Evolutionary conservation across 1,139 yeast genomes (phyloP).

Genomic region (Scheffersomyces stambukii): DNA sequence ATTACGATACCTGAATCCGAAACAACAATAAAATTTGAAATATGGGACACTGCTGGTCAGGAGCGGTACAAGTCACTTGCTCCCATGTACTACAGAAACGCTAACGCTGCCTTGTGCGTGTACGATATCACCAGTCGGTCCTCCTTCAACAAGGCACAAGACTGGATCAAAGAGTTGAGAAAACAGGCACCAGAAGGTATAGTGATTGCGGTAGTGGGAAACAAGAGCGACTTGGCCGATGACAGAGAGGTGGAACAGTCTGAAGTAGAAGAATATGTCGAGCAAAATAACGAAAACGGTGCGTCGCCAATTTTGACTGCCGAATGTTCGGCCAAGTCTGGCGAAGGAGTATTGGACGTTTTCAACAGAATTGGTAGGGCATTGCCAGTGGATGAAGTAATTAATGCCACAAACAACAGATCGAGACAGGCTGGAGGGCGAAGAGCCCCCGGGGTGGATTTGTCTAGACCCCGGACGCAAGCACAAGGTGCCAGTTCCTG

Average conservation of each 20-base stretch:
- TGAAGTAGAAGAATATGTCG: constrained; percentile 34
- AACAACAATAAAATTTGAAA: constrained; percentile 41
- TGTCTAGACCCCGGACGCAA: constrained; percentile 28
- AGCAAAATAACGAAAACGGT: constrained; percentile 23
- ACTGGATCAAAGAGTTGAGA: constrained; percentile 94
- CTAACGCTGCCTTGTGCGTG: constrained; percentile 36
- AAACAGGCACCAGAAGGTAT: constrained; percentile 85
- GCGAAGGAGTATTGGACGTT: constrained; percentile 44
- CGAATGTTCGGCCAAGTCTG: constrained; percentile 46
- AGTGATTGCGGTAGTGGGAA: constrained; percentile 84
- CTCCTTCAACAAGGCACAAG: constrained; percentile 83
- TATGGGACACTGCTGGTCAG: constrained; percentile 53
- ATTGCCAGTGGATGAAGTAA: constrained; percentile 41
- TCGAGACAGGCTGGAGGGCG: constrained; percentile 20
- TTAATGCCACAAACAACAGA: constrained; percentile 22
- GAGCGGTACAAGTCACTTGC: constrained; percentile 45
- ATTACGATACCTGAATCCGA: constrained; percentile 39
- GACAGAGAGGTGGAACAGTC: constrained; percentile 44
- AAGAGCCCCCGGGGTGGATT: constrained; percentile 38
- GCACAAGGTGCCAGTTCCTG: constrained; percentile 22
- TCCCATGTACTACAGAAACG: constrained; percentile 48
- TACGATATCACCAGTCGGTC: constrained; percentile 38
- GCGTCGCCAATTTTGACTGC: constrained; percentile 21
- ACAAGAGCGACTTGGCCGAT: constrained; percentile 68
- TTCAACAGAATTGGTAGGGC: constrained; percentile 40